A percentile compares a stretch with the other conserved stretches of the same genome.
Evolutionary conservation across 2,329 filamentous ascomycete species (phyloP).

Genomic region (Botryotinia globosa): DNA sequence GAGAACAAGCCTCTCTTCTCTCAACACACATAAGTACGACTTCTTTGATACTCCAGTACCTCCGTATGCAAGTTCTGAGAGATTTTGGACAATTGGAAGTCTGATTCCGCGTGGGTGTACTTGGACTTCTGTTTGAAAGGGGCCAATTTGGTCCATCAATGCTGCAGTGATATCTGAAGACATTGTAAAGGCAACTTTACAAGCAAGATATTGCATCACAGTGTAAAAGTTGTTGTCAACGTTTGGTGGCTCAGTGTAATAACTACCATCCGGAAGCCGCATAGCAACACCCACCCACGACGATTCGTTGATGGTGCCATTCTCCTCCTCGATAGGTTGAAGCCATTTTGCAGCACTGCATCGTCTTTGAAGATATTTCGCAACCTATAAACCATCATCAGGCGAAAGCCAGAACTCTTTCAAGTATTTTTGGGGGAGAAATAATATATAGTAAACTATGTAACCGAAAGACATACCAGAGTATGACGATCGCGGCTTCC

Average conservation of each 20-base stretch:
- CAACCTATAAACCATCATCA: constrained; percentile 21
- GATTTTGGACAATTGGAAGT: constrained; percentile 45
- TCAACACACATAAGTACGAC: constrained; percentile 26
- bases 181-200: constrained; percentile 47
- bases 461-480: constrained; percentile 21
- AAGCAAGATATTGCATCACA: constrained; percentile 22
- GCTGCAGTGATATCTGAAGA: constrained; percentile 46
- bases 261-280: constrained; percentile 25
- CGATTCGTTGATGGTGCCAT: constrained; percentile 20
- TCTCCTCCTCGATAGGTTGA: constrained; percentile 21
- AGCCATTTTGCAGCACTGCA: constrained; percentile 26
- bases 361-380: constrained; percentile 24
- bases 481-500: constrained; percentile 22
- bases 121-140: constrained; percentile 27
- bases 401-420: neutral
- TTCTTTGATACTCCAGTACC: constrained; percentile 19
- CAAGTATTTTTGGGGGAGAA: neutral
- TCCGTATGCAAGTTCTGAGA: constrained; percentile 47
- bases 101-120: constrained; percentile 23
- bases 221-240: constrained; percentile 20
- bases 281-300: constrained; percentile 26
- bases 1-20: constrained; percentile 27
- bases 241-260: constrained; percentile 24
- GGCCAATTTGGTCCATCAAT: constrained; percentile 28
- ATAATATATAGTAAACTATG: neutral